Evolutionary conservation across 2,329 filamentous ascomycete genomes (phyloP).

Genomic region (Cucurbitaria berberidis): DNA sequence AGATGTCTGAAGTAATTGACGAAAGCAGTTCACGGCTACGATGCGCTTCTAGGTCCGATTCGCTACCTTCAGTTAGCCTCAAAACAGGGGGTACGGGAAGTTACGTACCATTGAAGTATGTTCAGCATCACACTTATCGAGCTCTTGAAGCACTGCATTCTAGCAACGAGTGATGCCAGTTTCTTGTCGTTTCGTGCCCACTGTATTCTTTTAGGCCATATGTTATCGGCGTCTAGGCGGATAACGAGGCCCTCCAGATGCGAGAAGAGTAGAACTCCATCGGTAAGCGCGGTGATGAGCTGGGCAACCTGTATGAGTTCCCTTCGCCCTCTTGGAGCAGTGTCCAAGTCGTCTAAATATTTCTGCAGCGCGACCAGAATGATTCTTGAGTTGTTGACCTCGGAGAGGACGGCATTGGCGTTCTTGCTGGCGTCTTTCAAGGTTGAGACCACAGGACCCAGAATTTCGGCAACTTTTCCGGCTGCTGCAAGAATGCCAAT

Average conservation of each 20-base stretch:
- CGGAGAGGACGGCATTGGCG: conserved; percentile 2
- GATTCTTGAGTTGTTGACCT: conserved; percentile 9
- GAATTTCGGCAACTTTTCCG: conserved; percentile 11
- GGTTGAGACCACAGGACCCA: conserved; percentile 10
- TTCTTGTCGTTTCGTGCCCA: conserved; percentile 9
- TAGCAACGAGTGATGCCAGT: background rate
- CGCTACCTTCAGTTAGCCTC: background rate
- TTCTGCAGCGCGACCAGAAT: conserved; percentile 5
- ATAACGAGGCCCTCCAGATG: conserved; percentile 23
- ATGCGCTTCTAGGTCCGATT: conserved; percentile 12
- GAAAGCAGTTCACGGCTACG: background rate
- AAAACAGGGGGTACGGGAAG: background rate
- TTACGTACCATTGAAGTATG: conserved; percentile 17
- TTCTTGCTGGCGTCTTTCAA: conserved; percentile 7
- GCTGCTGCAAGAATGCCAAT: conserved; percentile 15
- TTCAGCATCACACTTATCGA: conserved; percentile 12
- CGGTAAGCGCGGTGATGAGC: conserved; percentile 8
- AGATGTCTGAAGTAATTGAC: background rate
- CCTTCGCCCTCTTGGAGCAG: background rate
- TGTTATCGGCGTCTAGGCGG: no score
- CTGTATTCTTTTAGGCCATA: no score
- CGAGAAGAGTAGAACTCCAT: conserved; percentile 16
- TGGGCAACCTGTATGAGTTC: conserved; percentile 16
- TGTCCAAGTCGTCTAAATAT: background rate
- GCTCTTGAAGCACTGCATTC: conserved; percentile 8